Conservation (phyloP, 2,329 filamentous ascomycete species). For the Arthrinium puccinioides region DNA sequence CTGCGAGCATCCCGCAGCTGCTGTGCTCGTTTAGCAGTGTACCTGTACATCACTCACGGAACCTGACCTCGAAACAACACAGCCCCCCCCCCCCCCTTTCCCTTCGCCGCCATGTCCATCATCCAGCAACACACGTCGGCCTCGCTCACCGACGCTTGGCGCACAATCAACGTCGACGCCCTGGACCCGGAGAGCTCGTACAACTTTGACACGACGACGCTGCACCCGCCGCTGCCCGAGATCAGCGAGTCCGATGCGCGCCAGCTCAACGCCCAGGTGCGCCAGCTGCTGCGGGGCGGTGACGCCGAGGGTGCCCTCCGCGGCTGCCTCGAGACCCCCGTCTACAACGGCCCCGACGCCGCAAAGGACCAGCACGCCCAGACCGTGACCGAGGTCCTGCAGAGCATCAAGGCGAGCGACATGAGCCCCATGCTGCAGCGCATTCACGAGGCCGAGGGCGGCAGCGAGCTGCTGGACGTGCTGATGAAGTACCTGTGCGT, state of each 20-base stretch:
- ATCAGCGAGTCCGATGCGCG: constrained; percentile 73
- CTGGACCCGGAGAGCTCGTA: constrained; percentile 81
- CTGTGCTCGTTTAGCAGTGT: no score
- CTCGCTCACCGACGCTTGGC: constrained; percentile 59
- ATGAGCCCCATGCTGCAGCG: constrained; percentile 84
- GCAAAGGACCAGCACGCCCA: constrained; percentile 77
- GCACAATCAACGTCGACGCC: constrained; percentile 91
- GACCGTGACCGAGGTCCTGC: constrained; percentile 85
- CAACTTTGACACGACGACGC: constrained; percentile 85
- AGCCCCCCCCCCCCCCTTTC: neutral
- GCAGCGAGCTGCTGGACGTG: constrained; percentile 80
- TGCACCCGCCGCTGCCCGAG: constrained; percentile 70
- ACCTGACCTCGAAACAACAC: no score
- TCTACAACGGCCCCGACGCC: constrained; percentile 56
- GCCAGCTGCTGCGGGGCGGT: constrained; percentile 79
- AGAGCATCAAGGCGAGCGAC: constrained; percentile 92
- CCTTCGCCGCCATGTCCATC: constrained; percentile 47
- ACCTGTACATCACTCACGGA: no score
- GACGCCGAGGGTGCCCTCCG: constrained; percentile 82
- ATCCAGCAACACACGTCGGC: constrained; percentile 58
- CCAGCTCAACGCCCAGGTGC: constrained; percentile 69
- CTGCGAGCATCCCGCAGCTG: neutral
- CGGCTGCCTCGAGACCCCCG: constrained; percentile 76
- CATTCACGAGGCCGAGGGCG: constrained; percentile 71
- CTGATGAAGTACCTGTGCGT: constrained; percentile 96